Base-by-base conservation (phyloP, 768 basidiomycete genomes). In the Russula olivacea region DNA sequence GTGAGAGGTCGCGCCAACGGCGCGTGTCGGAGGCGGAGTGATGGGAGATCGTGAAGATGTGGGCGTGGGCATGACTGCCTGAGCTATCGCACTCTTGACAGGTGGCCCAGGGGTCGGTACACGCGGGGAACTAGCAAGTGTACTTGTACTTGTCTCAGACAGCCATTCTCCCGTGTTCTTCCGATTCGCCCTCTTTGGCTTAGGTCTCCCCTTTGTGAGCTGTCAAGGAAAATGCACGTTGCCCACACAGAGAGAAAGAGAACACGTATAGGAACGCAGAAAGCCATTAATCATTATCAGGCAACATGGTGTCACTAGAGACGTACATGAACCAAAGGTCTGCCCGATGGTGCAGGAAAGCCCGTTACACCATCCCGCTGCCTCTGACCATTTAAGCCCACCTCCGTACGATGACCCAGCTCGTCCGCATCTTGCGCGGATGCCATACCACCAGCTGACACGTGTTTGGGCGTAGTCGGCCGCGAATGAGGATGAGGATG, bases 241-340 rank as follows among this genome's bases (percentile, higher is more conserved):
- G 59, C 53, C 61, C 66, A 66, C 59, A 56, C 66, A 69, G 55
- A 64, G 66, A 68, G 64, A 68, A 76, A 75, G 52, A 61, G 55
- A 59, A 69, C 48, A 70, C 58, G 60, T 38, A 66, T 61, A 63
- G 57, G 50, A 68, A 68, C 67, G 69, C 66, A 66, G 61, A 61
- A 50, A 50, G 54, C 54, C 64, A 64, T 61, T 60, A 60, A 66
- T 66, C 53, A 67, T 63, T 61, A 49, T 56, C 56, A 32, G 54
- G 19, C 36, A 43, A 66, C 66, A 75, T 77, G 63, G 63, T 78
- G 83, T 84, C 86, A 78, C 79, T 84, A 83, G 79, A 82, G 81
- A 91, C 89, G 88, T 84, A 92, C 89, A 85, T 92, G 89, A 76
- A 82, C 85, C 79, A 91, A 75, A 68, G 89, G 85, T 72, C 83